Evolutionary conservation across 1,284 basidiomycete genomes (phyloP), one percentile per base, ranked within the genome.

Genomic region (Rhodotorula glutinis): DNA sequence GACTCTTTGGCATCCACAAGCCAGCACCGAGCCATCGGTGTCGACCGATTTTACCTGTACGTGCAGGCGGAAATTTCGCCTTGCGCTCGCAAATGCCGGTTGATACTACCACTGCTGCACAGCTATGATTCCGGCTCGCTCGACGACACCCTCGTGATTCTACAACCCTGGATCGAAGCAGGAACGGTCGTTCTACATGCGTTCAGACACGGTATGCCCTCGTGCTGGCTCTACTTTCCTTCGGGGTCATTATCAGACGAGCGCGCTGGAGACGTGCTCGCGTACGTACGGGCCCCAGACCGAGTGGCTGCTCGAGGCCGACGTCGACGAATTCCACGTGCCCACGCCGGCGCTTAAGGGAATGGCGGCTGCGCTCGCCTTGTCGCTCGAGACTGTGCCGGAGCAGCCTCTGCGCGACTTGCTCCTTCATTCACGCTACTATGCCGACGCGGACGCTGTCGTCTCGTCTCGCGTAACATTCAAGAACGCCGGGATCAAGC

Each of bases 261-360:
- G 52, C 38, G 58, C 57, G 17, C 62, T 64, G 43, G 52, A 59
- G 56, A 58, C 57, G 5, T 64, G 62, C 44, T 58, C 57, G 30
- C 57, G 53, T n/a, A 49, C 41, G 7, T 59, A 59, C 52, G 57
- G 57, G 10, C 25, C 40, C 4, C 10, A 14, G 38, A 54, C 57
- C 19, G 57, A 64, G 29, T 64, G 62, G 57, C 25, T 64, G n/a
- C 57, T 64, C 46, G 62, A 64, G 27, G 38, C 33, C 44, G 62
- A 64, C 53, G 25, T 64, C 33, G 62, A 64, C 62, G 62, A 64
- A 41, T 64, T 59, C 57, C 58, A 59, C 27, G 62, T 64, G 52
- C 25, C 55, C 1, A 56, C 55, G 8, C 41, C 55, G 4, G 19
- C 25, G 19, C 43, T 56, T 4, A 30, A 41, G 9, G 41, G 41